Percentiles rank a stretch among this genome's conserved stretches.
Evolutionary conservation across 2,329 filamentous ascomycete species (phyloP).

Genomic region (Claviceps quebecensis): DNA sequence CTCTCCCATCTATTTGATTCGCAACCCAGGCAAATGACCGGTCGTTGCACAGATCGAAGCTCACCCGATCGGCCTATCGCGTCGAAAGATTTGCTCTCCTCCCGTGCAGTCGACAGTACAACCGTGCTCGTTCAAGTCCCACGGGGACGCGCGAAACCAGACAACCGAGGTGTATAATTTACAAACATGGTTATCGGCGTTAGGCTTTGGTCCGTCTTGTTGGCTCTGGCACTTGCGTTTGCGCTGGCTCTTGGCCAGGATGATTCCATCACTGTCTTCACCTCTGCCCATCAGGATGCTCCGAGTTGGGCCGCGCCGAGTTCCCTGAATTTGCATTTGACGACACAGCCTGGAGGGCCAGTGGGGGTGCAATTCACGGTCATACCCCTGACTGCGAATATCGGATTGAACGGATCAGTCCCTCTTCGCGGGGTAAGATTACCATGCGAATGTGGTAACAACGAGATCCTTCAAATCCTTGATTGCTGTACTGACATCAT

Average conservation of each 20-base stretch:
- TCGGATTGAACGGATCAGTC: slow-evolving; percentile 29
- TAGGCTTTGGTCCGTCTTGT: slow-evolving; percentile 3
- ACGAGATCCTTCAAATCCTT: neutral
- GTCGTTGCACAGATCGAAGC: slow-evolving; percentile 1
- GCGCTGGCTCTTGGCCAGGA: slow-evolving; percentile 19
- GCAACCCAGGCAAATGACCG: neutral
- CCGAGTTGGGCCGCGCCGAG: slow-evolving; percentile 25
- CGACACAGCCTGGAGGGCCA: slow-evolving; percentile 14
- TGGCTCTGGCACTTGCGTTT: slow-evolving; percentile 13
- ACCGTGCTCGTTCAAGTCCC: neutral
- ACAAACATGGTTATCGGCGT: neutral
- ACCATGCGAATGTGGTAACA: neutral
- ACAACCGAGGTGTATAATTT: neutral
- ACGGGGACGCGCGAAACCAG: neutral
- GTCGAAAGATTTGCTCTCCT: neutral
- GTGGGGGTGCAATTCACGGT: slow-evolving; percentile 24
- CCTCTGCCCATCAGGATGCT: slow-evolving; percentile 19
- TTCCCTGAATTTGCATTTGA: slow-evolving; percentile 27
- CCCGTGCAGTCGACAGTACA: neutral
- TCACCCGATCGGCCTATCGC: neutral
- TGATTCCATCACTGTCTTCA: slow-evolving; percentile 15
- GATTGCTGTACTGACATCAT: neutral
- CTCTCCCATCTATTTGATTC: slow-evolving; percentile 1
- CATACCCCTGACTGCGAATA: slow-evolving; percentile 28
- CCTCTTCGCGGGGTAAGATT: slow-evolving; percentile 20